Base-by-base conservation (phyloP, 73 alveolate genomes). In the Effrenium voratum region DNA sequence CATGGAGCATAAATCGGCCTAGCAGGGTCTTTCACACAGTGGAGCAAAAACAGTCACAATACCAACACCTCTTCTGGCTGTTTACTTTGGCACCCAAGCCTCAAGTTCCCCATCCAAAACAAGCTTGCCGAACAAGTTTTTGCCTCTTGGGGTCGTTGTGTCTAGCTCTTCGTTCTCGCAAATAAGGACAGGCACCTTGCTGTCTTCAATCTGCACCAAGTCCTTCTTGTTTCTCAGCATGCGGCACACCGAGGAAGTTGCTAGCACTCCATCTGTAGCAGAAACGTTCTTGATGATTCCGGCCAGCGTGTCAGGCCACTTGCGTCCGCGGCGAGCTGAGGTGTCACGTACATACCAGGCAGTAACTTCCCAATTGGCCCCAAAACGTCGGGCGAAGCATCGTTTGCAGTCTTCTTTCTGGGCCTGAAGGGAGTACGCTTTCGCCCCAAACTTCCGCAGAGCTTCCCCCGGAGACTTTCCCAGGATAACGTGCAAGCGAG, bases 141-240 rank as follows among this genome's bases (percentile, higher is more conserved):
- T 70, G 30, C 81, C 81, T 70, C 81, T 70, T 43, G 81, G 81
- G 3, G 81, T 70, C 30, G 75, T 60, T 28, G 81, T 70, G 46
- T 70, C 81, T 70, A 70, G 81, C 81, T 70, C 81, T 46, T 70
- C 81, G 22, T 70, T 70, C 81, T 70, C 81, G 34, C 81, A 70
- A 22, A 70, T 70, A 2, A 70, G 46, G 44, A 70, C 81, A 2
- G 81, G 81, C 5, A 32, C 46, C 46, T 70, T 70, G 81, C 81
- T 70, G 13, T 70, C 81, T 34, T 70, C 81, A 3, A 70, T 70
- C 46, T 70, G 81, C 1, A 70, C 34, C 81, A 70, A 70, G 34
- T 70, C 81, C 22, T 70, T 70, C 34, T 70, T 70, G 81, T 70
- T 70, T 36, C 81, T 26, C 28, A 70, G 81, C 81, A 70, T 70